phyloP scores from a whole-genome alignment of 2,329 filamentous ascomycete genomes.

The Bipolaris sorokiniana region DNA sequence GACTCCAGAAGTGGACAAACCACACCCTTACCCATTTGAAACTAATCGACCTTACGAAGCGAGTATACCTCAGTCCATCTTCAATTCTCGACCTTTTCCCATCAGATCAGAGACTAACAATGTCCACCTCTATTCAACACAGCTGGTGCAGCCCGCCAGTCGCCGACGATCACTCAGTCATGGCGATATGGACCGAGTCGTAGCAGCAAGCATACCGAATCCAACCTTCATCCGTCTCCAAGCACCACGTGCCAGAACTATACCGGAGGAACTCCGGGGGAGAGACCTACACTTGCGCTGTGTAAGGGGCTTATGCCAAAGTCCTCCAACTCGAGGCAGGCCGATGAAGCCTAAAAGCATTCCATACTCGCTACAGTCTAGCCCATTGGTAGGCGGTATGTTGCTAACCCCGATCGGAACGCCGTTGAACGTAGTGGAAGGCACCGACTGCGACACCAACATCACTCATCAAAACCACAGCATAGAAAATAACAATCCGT shows the following conservation, averaged over 20 bases:
- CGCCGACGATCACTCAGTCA: conserved; percentile 43
- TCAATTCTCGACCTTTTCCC: conserved; percentile 11
- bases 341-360: conserved; percentile 11
- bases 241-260: conserved; percentile 18
- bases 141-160: conserved; percentile 12
- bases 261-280: conserved; percentile 11
- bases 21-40: conserved; percentile 27
- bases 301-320: conserved; percentile 16
- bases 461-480: neutral
- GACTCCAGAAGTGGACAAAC: conserved; percentile 17
- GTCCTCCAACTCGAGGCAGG: conserved; percentile 1
- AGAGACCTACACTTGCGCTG: conserved; percentile 4
- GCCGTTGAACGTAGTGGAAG: conserved; percentile 12
- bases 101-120: conserved; percentile 14
- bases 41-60: conserved; percentile 16
- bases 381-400: conserved; percentile 8
- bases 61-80: neutral
- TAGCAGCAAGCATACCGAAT: conserved; percentile 12
- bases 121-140: conserved; percentile 6
- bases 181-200: conserved; percentile 24
- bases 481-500: neutral
- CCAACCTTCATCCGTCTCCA: conserved; percentile 35
- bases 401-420: conserved; percentile 23
- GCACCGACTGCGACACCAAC: neutral
- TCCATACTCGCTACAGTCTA: conserved; percentile 11